Evolutionary conservation across 2,329 filamentous ascomycete genomes (phyloP), one percentile per base, ranked within the genome.

Genomic region (Fusarium marasasianum): DNA sequence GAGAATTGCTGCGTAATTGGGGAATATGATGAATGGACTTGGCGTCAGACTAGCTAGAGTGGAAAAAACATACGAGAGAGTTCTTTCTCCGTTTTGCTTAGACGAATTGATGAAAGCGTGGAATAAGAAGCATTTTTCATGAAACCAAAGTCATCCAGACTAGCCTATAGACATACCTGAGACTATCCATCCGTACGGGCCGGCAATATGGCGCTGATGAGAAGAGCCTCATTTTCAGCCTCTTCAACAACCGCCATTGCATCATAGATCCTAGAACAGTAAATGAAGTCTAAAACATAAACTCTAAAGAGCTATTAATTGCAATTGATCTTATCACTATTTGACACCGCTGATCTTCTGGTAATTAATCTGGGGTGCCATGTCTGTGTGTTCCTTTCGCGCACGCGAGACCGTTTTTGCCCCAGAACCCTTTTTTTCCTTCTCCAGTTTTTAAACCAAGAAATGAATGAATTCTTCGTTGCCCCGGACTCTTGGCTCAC

Each of bases 401-500:
- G 15, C n/a, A 18, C 22, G 26, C 18, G 31, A 55, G 51, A 43
- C 51, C 35, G 35, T 54, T 40, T 38, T 41, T 41, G 47, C 59
- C 47, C 57, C 50, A 57, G n/a, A 38, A 62, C 26, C 50, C 24
- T 58, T 59, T 45, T 59, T 17, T 5, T 14, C 24, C 51, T 41
- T 37, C 59, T 29, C 59, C 51, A 62, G 59, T 58, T 62, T 57
- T 38, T 18, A 14, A n/a, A 18, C 33, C 58, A 44, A 31, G 22
- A 44, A 8, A 58, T 18, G 20, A 35, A 50, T 17, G 8, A 10
- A 8, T 26, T 15, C 31, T n/a, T 22, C n/a, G 3, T 22, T 38
- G 31, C 59, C 59, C 59, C 51, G 6, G 59, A 62, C 50, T 62
- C 59, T 62, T 62, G 51, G 59, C 59, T 58, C 31, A 26, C 33